Evolutionary conservation across 768 basidiomycete species (phyloP).

Genomic region (Lactarius sanguifluus): DNA sequence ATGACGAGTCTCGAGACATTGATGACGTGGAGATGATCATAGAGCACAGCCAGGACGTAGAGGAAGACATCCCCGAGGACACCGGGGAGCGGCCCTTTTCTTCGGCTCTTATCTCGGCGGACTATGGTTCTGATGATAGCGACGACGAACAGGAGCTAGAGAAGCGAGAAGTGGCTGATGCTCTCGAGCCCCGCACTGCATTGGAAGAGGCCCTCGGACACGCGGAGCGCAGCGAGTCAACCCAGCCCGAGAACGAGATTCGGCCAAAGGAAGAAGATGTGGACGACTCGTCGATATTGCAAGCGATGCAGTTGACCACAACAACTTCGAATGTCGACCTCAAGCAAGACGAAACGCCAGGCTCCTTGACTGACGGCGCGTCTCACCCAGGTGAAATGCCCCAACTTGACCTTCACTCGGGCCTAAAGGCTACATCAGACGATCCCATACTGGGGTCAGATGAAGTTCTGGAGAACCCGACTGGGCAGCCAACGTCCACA

Average conservation of each 20-base stretch:
- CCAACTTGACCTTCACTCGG: conserved; percentile 11
- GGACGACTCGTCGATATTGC: conserved; percentile 52
- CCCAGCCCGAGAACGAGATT: conserved; percentile 35
- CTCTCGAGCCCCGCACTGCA: conserved; percentile 51
- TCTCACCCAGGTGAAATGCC: neutral
- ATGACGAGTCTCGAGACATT: conserved; percentile 39
- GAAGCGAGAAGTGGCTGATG: conserved; percentile 54
- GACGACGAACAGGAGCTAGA: conserved; percentile 61
- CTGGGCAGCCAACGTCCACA: conserved; percentile 15
- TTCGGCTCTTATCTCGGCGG: conserved; percentile 20
- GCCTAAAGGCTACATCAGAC: conserved; percentile 26
- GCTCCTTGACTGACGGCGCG: neutral
- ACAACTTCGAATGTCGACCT: conserved; percentile 43
- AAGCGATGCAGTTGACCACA: conserved; percentile 29
- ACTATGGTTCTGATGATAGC: conserved; percentile 44
- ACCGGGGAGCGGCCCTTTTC: conserved; percentile 28
- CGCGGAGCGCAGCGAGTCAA: conserved; percentile 37
- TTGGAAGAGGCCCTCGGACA: conserved; percentile 62
- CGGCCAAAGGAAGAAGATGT: conserved; percentile 55
- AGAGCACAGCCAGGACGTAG: conserved; percentile 35
- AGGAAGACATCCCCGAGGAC: conserved; percentile 35
- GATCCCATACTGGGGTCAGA: conserved; percentile 23
- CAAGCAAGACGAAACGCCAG: conserved; percentile 31
- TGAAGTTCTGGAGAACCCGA: neutral
- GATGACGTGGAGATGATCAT: conserved; percentile 37